Percentiles rank a stretch among this genome's conserved stretches.
Conservation (phyloP, 805 yeast species). For the Candida maltosa region DNA sequence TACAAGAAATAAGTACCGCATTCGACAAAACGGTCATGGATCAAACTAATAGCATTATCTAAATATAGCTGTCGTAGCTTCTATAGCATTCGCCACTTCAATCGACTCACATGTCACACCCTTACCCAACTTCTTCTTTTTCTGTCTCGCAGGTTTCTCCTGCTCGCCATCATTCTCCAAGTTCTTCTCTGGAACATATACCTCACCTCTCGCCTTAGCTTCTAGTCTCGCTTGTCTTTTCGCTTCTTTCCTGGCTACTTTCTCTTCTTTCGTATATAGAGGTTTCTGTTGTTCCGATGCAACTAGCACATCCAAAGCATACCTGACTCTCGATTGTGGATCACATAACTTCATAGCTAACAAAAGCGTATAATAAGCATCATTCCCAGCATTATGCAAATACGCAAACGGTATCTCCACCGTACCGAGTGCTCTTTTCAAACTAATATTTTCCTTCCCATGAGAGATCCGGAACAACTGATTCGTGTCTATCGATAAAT, state of each 20-base stretch:
- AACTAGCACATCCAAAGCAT: conserved; percentile 7
- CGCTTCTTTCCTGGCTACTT: conserved; percentile 5
- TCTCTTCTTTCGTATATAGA: conserved; percentile 6
- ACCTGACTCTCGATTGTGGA: conserved; percentile 27
- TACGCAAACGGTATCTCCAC: conserved; percentile 53
- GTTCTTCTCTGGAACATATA: neutral
- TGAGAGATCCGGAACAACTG: conserved; percentile 36
- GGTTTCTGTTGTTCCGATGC: conserved; percentile 3
- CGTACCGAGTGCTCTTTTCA: conserved; percentile 44
- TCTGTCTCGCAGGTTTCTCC: neutral
- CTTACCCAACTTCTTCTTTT: neutral
- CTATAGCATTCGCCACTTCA: conserved; percentile 6
- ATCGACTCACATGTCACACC: conserved; percentile 5
- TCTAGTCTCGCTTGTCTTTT: conserved; percentile 3
- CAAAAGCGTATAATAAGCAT: conserved; percentile 57
- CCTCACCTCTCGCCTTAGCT: neutral
- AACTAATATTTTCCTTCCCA: conserved; percentile 37
- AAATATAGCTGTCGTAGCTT: conserved; percentile 5
- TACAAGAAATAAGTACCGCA: conserved; percentile 19
- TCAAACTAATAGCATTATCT: conserved; percentile 19
- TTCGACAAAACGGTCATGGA: conserved; percentile 29
- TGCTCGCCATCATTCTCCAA: neutral
- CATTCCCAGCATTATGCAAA: conserved; percentile 72
- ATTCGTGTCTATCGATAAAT: conserved; percentile 44
- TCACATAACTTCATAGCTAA: conserved; percentile 50